Evolutionary conservation across 805 yeast species (phyloP).

Genomic region (Candida incommunis): DNA sequence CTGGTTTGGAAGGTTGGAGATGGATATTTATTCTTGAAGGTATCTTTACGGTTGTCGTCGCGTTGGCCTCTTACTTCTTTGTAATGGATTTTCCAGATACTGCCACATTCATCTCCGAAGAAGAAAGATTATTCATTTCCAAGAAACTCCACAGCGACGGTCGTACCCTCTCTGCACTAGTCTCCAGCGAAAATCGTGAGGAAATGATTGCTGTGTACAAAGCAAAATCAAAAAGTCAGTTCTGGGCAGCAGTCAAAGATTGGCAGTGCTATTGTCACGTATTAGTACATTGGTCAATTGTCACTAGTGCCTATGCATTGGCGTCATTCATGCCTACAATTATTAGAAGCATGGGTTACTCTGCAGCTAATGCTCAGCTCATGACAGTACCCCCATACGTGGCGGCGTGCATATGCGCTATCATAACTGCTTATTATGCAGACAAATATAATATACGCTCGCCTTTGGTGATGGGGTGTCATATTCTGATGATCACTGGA

Average conservation of each 20-base stretch:
- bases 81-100: constrained; percentile 33
- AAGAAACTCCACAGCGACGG: constrained; percentile 36
- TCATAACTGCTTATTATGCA: constrained; percentile 11
- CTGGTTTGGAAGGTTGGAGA: constrained; percentile 32
- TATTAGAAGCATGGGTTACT: constrained; percentile 25
- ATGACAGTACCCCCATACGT: constrained; percentile 32
- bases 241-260: constrained; percentile 33
- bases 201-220: constrained; percentile 30
- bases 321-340: constrained; percentile 32
- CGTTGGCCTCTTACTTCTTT: constrained; percentile 24
- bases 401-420: constrained; percentile 20
- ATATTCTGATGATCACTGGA: constrained; percentile 22
- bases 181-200: constrained; percentile 20
- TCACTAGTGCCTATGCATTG: constrained; percentile 32
- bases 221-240: constrained; percentile 27
- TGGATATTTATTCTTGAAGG: constrained; percentile 39
- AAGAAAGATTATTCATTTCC: constrained; percentile 29
- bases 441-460: constrained; percentile 22
- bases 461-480: constrained; percentile 14
- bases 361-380: constrained; percentile 25
- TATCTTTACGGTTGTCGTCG: constrained; percentile 19
- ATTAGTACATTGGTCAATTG: constrained; percentile 35
- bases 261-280: constrained; percentile 36
- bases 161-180: constrained; percentile 12
- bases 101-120: constrained; percentile 25